Evolutionary conservation across 768 basidiomycete species (phyloP), one percentile per base, ranked within the genome.

Genomic region (Mycena belliarum): DNA sequence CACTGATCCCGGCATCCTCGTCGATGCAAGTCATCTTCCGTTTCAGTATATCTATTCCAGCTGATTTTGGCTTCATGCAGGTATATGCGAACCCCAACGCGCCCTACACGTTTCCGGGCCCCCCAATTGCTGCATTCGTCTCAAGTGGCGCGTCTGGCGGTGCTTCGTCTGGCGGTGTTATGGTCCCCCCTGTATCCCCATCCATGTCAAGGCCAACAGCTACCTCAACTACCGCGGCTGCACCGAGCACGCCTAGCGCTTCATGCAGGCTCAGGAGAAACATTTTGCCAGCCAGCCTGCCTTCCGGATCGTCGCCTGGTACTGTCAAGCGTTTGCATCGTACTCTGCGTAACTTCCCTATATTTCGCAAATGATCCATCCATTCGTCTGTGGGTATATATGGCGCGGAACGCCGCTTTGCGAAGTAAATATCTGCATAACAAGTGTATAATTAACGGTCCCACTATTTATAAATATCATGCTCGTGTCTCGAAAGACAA

Each of bases 1-100:
- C 67, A 76, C 65, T 33, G 88, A 91, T 63, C 83, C 89, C 4
- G 90, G 90, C 44, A 87, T 92, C 68, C 82, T 82, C 56, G 83
- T 78, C 59, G 67, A 72, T 40, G 81, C 80, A 63, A 61, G 73
- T 42, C 29, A 32, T 12, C 29, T 11, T 3, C 32, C 26, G 20
- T 9, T 18, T 9, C 7, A 38, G n/a, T 2, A 23, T 46, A 21
- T 40, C 18, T 44, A 11, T 3, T n/a, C 9, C 8, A n/a, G n/a
- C n/a, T n/a, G n/a, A n/a, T n/a, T 8, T 52, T 21, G 6, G 37
- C 41, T 29, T 52, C 16, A 53, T 64, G 2, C 29, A 64, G 54
- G 66, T 59, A 28, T 60, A 61, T 56, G 25, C 57, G 14, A 59
- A 67, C 48, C 54, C 62, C 28, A 52, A 59, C 24, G 64, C 64